phyloP scores from a whole-genome alignment of 768 basidiomycete genomes.

The Hypholoma sublateritium region DNA sequence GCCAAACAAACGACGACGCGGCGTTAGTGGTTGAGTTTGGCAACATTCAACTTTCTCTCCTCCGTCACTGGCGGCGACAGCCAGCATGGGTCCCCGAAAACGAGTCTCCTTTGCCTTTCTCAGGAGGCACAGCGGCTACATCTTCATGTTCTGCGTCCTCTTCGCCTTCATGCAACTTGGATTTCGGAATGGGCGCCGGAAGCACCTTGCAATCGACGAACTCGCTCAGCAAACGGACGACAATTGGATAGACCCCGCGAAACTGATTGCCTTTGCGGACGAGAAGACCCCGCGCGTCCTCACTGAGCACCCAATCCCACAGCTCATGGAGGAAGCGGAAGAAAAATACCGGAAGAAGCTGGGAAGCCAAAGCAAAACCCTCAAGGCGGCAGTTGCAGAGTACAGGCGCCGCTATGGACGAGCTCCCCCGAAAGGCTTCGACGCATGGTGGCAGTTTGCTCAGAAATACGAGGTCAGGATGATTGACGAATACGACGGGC shows the following conservation, averaged over 20 bases:
- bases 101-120: constrained; percentile 17
- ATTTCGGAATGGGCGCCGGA: constrained; percentile 39
- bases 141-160: constrained; percentile 42
- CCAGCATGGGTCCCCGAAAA: constrained; percentile 20
- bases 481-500: constrained; percentile 86
- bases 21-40: background rate
- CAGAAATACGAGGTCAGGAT: constrained; percentile 70
- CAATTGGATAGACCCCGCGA: constrained; percentile 18
- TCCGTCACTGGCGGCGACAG: background rate
- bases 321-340: constrained; percentile 83
- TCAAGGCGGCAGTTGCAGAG: constrained; percentile 76
- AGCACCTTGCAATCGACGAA: constrained; percentile 18
- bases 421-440: constrained; percentile 88
- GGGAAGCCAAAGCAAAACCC: constrained; percentile 73
- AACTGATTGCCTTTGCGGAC: constrained; percentile 16
- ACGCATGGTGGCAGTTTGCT: constrained; percentile 86
- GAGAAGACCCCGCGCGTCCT: constrained; percentile 19
- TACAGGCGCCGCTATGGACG: constrained; percentile 78
- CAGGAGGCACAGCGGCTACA: constrained; percentile 32
- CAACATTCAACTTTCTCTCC: background rate
- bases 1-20: background rate
- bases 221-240: constrained; percentile 18
- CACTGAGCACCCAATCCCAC: constrained; percentile 75
- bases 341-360: constrained; percentile 65
- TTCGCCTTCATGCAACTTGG: constrained; percentile 52